Evolutionary conservation across 2,329 filamentous ascomycete species (phyloP).

Genomic region (Curvularia hawaiiensis): DNA sequence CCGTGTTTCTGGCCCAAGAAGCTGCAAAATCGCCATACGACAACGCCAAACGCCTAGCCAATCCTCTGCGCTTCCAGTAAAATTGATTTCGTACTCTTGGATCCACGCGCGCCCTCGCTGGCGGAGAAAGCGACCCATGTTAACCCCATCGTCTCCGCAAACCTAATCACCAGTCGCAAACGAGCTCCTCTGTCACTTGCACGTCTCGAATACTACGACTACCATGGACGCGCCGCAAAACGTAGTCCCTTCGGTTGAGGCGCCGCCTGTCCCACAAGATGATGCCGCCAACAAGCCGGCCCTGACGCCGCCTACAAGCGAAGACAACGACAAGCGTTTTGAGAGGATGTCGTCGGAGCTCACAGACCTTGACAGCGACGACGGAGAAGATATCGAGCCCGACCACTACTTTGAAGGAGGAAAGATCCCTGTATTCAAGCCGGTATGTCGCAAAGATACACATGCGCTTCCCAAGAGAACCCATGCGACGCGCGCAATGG

Average conservation of each 20-base stretch:
- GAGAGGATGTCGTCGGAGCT: slow-evolving; percentile 54
- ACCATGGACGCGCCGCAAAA: slow-evolving; percentile 39
- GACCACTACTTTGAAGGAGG: slow-evolving; percentile 85
- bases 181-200: slow-evolving; percentile 25
- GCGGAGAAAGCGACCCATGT: slow-evolving; percentile 35
- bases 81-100: slow-evolving; percentile 26
- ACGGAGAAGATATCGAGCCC: slow-evolving; percentile 73
- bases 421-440: slow-evolving; percentile 90
- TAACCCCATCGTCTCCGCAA: slow-evolving; percentile 32
- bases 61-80: slow-evolving; percentile 31
- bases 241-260: slow-evolving; percentile 44
- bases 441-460: slow-evolving; percentile 58
- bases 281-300: slow-evolving; percentile 46
- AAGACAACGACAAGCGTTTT: slow-evolving; percentile 55
- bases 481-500: slow-evolving; percentile 7
- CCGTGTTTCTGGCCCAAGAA: slow-evolving; percentile 20
- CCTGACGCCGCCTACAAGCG: slow-evolving; percentile 58
- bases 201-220: slow-evolving; percentile 14
- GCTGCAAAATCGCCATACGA: slow-evolving; percentile 10
- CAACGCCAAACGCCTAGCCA: slow-evolving; percentile 4
- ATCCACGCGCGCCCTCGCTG: slow-evolving; percentile 29
- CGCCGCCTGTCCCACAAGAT: slow-evolving; percentile 30
- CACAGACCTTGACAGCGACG: slow-evolving; percentile 55
- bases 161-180: slow-evolving; percentile 31
- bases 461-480: slow-evolving; percentile 1